These are phyloP conservation scores for Malassezia yamatoensis DNA, from an alignment of 1,284 basidiomycete species.

Conservation along the genomic window DNA sequence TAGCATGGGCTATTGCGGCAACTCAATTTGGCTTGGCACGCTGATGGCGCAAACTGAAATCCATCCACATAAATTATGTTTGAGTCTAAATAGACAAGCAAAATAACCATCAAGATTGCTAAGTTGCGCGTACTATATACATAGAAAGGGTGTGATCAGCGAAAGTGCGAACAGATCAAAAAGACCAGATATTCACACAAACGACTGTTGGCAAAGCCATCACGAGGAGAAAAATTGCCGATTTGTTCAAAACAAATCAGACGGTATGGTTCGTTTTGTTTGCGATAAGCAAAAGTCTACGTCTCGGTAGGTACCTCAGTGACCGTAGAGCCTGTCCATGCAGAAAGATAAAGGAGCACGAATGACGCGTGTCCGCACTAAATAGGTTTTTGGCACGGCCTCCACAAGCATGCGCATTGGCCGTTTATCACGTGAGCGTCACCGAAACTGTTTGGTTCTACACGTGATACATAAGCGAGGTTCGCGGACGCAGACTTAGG, in stretches of 20 bases:
- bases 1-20: too few relatives aligned
- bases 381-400: slow-evolving; percentile 1
- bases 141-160: neutral
- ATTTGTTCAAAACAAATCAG: slow-evolving; percentile 35
- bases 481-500: neutral
- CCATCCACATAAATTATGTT: too few relatives aligned
- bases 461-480: slow-evolving; percentile 4
- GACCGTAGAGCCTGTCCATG: slow-evolving; percentile 40
- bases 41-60: too few relatives aligned
- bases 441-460: neutral
- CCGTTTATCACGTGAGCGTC: slow-evolving; percentile 14
- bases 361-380: neutral
- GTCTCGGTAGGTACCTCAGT: slow-evolving; percentile 44
- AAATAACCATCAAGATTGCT: too few relatives aligned
- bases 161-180: neutral
- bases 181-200: neutral
- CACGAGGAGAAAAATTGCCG: slow-evolving; percentile 37
- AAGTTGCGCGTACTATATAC: too few relatives aligned
- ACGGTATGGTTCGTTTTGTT: slow-evolving; percentile 42
- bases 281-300: slow-evolving; percentile 45
- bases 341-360: slow-evolving; percentile 15
- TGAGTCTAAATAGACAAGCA: too few relatives aligned
- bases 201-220: slow-evolving; percentile 4
- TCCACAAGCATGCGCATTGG: neutral
- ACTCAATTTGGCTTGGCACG: too few relatives aligned